Conservation (phyloP, 345 rosid genomes). For the Pelargonium nanum region DNA sequence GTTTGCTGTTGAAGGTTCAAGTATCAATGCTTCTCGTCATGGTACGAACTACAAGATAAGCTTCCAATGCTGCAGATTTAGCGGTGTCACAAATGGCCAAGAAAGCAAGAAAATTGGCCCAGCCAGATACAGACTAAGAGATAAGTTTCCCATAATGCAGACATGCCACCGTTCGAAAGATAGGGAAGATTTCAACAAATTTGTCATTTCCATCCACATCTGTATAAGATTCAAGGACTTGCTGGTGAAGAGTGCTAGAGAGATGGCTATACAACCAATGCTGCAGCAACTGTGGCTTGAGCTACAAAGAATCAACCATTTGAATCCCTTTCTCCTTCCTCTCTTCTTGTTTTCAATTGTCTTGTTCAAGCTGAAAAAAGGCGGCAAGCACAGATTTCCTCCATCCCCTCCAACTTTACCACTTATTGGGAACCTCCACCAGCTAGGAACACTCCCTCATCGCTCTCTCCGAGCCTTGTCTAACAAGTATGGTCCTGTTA, state of each 20-base stretch:
- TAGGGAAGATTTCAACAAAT: no score
- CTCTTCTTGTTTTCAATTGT: background rate
- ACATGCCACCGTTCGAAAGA: no score
- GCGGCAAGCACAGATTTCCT: background rate
- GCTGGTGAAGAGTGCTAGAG: background rate
- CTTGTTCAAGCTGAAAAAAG: background rate
- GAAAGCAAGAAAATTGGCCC: no score
- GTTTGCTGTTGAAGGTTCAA: no score
- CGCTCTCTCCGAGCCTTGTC: background rate
- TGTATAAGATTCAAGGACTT: background rate
- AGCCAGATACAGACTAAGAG: no score
- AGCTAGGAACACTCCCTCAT: slow-evolving; percentile 8
- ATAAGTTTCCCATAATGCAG: no score
- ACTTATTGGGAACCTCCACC: slow-evolving; percentile 8
- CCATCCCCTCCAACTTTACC: slow-evolving; percentile 5
- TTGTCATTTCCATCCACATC: no score
- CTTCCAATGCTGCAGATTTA: no score
- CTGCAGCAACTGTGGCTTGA: background rate
- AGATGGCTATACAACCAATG: background rate
- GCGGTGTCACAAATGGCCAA: no score
- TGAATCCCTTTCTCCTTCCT: background rate
- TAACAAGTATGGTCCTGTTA: slow-evolving; percentile 5
- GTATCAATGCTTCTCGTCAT: no score
- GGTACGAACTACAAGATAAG: no score
- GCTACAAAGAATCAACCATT: background rate